phyloP scores from a whole-genome alignment of 192 early-diverging fungal genomes.

The Coemansia sp. region DNA sequence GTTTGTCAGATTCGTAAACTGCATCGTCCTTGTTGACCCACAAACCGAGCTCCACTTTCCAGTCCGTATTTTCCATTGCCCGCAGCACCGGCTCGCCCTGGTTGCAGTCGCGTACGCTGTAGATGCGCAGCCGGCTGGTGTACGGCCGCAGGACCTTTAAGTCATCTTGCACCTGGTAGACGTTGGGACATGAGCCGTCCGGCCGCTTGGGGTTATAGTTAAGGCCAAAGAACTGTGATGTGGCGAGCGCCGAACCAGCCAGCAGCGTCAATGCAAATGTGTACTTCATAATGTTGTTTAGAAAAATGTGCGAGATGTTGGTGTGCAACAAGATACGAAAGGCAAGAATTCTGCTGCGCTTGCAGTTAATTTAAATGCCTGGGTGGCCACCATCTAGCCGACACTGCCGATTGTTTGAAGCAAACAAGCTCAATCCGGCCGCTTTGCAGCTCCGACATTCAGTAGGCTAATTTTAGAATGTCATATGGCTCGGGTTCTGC shows the following conservation, averaged over 20 bases:
- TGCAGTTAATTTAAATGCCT: too few species aligned
- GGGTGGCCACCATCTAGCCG: too few species aligned
- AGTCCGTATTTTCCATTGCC: conserved; percentile 57
- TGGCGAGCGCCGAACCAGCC: conserved; percentile 8
- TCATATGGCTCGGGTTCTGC: too few species aligned
- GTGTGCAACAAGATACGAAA: too few species aligned
- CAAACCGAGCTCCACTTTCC: conserved; percentile 54
- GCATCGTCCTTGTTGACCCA: conserved; percentile 56
- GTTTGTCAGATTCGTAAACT: conserved; percentile 31
- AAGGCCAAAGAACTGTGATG: conserved; percentile 51
- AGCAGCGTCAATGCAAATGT: conserved; percentile 3
- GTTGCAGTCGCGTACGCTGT: conserved; percentile 59
- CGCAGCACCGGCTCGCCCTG: conserved; percentile 55
- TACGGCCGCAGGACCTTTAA: conserved; percentile 53
- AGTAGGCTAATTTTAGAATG: too few species aligned
- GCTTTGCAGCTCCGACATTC: too few species aligned
- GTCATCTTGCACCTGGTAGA: conserved; percentile 56
- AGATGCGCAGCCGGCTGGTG: conserved; percentile 55
- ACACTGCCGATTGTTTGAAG: too few species aligned
- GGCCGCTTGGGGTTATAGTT: conserved; percentile 58
- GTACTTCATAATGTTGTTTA: conserved; percentile 8
- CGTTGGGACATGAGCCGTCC: conserved; percentile 53
- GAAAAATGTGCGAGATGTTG: too few species aligned
- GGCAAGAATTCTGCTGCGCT: too few species aligned
- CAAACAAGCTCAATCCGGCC: too few species aligned